A percentile compares a stretch with the other conserved stretches of the same genome.
Evolutionary conservation across 2,329 filamentous ascomycete species (phyloP).

Genomic region (Plenodomus lindquistii): DNA sequence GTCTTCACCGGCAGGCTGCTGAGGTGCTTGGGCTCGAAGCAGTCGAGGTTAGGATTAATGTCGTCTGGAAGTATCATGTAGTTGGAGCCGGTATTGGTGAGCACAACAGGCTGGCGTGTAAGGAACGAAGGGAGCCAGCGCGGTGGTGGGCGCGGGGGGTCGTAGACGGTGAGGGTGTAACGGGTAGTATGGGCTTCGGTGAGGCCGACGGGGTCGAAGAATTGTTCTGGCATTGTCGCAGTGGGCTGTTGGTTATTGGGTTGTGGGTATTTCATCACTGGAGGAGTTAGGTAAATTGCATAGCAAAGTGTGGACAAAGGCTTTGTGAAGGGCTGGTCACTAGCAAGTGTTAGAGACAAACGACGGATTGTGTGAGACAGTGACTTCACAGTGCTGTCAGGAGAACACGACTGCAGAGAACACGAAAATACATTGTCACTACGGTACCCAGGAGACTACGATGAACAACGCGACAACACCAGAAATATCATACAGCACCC

Average conservation of each 20-base stretch:
- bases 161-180: slow-evolving; percentile 27
- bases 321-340: no score
- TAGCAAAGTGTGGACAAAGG: no score
- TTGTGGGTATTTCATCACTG: neutral
- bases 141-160: slow-evolving; percentile 22
- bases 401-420: no score
- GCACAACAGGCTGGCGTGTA: slow-evolving; percentile 8
- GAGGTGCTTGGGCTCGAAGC: slow-evolving; percentile 18
- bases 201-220: slow-evolving; percentile 25
- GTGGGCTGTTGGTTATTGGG: neutral
- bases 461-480: no score
- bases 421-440: no score
- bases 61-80: slow-evolving; percentile 13
- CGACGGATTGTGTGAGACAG: no score
- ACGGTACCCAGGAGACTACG: no score
- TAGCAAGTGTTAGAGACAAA: no score
- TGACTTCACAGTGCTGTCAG: no score
- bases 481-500: no score
- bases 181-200: slow-evolving; percentile 22
- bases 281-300: no score
- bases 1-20: slow-evolving; percentile 17
- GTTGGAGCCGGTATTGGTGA: slow-evolving; percentile 1
- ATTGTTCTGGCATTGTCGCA: neutral
- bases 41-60: slow-evolving; percentile 15
- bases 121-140: slow-evolving; percentile 21